Evolutionary conservation across 305 asterid species (phyloP), one percentile per base, ranked within the genome.

Genomic region (Nicotiana rustica): DNA sequence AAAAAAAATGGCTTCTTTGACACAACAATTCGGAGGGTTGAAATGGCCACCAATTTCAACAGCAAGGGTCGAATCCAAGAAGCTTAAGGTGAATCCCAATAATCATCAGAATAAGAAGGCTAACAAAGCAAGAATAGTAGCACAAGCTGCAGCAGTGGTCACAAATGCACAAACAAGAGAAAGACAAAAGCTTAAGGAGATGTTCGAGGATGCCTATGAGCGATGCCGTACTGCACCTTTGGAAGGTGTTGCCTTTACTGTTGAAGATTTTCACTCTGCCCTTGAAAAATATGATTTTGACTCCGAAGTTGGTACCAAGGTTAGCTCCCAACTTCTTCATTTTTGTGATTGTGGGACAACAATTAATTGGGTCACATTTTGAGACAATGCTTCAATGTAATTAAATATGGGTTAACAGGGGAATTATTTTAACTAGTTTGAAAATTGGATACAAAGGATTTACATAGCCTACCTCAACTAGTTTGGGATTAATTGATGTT

Each of bases 181-280:
- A 84, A 87, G 97, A 81, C 83, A 85, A 88, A 89, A 91, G 91
- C 93, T 96, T 55, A 96, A 93, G 52, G 97, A 94, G 84, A 89
- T 94, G 92, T 94, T 96, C 78, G 93, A 93, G 85, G 96, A 96
- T 6, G 97, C 99, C 17, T 90, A 90, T 31, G 98, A 96, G 79
- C 88, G 97, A 73, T 96, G 97, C 87, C 90, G 95, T 2, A 93
- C 91, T 6, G 73, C 86, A 69, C 99, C 99, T 44, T 85, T 89
- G 93, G 97, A 93, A 80, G 95, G 94, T 14, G 97, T 94, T 18
- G 35, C 98, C 66, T 96, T 94, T 89, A 91, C 93, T 67, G 14
- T 89, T 36, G 98, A 96, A 0, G 97, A 94, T 79, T 94, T 96
- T 83, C 91, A 91, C 18, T 56, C 82, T 18, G 93, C 96, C 62